Evolutionary conservation across 164 flowering plant genomes (phyloP), one percentile per base, ranked within the genome.

Genomic region (Akebia trifoliata): DNA sequence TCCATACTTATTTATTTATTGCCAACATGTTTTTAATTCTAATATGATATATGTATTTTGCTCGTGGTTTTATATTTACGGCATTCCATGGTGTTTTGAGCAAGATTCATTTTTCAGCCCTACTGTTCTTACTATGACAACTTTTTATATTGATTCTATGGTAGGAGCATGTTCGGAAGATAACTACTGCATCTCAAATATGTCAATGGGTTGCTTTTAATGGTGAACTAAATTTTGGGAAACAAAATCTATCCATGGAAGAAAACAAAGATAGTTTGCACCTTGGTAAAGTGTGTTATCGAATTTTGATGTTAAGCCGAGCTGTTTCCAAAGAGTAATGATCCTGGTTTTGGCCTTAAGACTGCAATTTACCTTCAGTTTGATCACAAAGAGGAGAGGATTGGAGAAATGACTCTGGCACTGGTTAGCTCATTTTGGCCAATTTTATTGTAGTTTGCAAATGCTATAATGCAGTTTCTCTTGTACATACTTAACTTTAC

Each of bases 121-220:
- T 3, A 14, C 14, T 28, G 17, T 59, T 29, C 37, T 54, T n/a
- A 59, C 6, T 37, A 29, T 43, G n/a, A n/a, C n/a, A n/a, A 40
- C 50, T 26, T 24, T 32, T 14, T 52, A 57, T 28, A 48, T 46
- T 12, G 35, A 50, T 32, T 46, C 29, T 49, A 32, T 38, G 59
- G n/a, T 61, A 94, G 99, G 99, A 94, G 69, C 91, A 95, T 30
- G 49, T 86, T 55, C 91, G 99, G 99, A 94, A 94, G 80, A 63
- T 67, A 59, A 68, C 90, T 50, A 88, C 84, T 65, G 95, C 96
- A 51, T 78, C 90, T 61, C 87, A 84, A 69, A 54, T 88, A 45
- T 74, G 82, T 61, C 78, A 64, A 20, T 74, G 50, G 32, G 81
- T 72, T 68, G 85, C 94, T 70, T 70, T 59, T 66, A 55, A 72